Percentiles rank a stretch among this genome's conserved stretches.
phyloP scores from a whole-genome alignment of 345 rosid species.

The Citrus unshiu region DNA sequence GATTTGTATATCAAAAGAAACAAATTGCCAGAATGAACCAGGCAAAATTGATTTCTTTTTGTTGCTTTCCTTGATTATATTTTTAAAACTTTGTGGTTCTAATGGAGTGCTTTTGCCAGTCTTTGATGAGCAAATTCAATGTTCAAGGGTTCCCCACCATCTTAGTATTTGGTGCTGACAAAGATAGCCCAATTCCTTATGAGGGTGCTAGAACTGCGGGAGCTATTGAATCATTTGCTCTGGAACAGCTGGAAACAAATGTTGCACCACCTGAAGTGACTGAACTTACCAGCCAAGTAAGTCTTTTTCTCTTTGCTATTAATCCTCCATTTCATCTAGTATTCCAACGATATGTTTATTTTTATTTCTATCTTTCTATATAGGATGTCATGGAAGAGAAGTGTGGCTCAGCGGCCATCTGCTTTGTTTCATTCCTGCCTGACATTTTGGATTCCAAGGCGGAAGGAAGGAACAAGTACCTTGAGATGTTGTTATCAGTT shows the following conservation, averaged over 20 bases:
- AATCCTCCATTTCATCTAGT: constrained; percentile 1
- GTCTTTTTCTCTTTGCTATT: constrained; percentile 17
- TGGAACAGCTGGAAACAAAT: constrained; percentile 79
- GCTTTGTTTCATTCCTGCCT: constrained; percentile 91
- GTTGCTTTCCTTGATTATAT: background rate
- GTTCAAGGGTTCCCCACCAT: constrained; percentile 97
- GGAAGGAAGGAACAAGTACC: constrained; percentile 85
- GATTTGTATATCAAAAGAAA: background rate
- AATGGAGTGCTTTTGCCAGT: constrained; percentile 45
- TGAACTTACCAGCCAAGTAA: constrained; percentile 77
- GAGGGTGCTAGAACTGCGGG: constrained; percentile 93
- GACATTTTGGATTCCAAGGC: constrained; percentile 97
- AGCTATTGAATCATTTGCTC: constrained; percentile 85
- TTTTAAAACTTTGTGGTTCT: constrained; percentile 8
- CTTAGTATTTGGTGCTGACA: constrained; percentile 88
- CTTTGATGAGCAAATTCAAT: constrained; percentile 86
- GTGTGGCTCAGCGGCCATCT: constrained; percentile 90
- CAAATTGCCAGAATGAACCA: background rate
- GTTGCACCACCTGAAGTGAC: constrained; percentile 83
- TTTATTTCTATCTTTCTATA: constrained; percentile 6
- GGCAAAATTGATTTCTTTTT: background rate
- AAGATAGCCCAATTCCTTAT: constrained; percentile 71
- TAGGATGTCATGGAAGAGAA: constrained; percentile 88
- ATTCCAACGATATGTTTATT: background rate
- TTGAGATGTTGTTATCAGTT: constrained; percentile 64